Evolutionary conservation across 129 eudicot genomes (phyloP).

Genomic region (Kitagawia praeruptora): DNA sequence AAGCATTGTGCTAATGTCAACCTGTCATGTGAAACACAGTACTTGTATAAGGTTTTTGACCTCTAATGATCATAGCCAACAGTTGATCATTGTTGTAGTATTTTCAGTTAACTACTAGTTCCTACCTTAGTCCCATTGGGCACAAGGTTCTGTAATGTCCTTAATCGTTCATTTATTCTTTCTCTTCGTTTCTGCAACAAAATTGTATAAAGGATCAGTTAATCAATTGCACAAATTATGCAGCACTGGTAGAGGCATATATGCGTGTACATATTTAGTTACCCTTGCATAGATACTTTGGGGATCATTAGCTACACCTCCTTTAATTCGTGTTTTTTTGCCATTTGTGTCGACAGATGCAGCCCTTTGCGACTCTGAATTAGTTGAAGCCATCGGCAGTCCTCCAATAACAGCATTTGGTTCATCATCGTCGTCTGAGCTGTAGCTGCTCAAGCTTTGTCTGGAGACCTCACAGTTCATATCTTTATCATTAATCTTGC

Average conservation of each 20-base stretch:
- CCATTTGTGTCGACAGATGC: constrained; percentile 23
- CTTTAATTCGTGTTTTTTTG: constrained; percentile 37
- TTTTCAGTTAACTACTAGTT: constrained; percentile 1
- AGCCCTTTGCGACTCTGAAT: constrained; percentile 14
- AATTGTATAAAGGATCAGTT: not conserved
- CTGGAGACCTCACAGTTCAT: constrained; percentile 15
- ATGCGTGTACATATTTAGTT: not conserved
- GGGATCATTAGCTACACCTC: constrained; percentile 64
- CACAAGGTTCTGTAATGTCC: constrained; percentile 59
- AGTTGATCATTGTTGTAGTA: not conserved
- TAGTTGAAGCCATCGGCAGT: constrained; percentile 5
- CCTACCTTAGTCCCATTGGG: constrained; percentile 85
- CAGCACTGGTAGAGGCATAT: not conserved
- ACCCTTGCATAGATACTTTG: constrained; percentile 89
- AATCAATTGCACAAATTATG: constrained; percentile 1
- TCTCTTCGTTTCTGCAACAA: constrained; percentile 69
- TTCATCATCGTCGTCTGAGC: constrained; percentile 53
- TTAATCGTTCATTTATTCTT: constrained; percentile 63
- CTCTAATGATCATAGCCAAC: not conserved
- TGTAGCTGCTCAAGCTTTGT: constrained; percentile 26
- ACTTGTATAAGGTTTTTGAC: not conserved
- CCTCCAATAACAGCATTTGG: constrained; percentile 29
- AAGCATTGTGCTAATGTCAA: constrained; percentile 84
- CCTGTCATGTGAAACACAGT: constrained; percentile 25
- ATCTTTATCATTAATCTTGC: constrained; percentile 18